A percentile compares a stretch with the other conserved stretches of the same genome.
phyloP scores from a whole-genome alignment of 139 green algal species.

The Chlorella sorokiniana region DNA sequence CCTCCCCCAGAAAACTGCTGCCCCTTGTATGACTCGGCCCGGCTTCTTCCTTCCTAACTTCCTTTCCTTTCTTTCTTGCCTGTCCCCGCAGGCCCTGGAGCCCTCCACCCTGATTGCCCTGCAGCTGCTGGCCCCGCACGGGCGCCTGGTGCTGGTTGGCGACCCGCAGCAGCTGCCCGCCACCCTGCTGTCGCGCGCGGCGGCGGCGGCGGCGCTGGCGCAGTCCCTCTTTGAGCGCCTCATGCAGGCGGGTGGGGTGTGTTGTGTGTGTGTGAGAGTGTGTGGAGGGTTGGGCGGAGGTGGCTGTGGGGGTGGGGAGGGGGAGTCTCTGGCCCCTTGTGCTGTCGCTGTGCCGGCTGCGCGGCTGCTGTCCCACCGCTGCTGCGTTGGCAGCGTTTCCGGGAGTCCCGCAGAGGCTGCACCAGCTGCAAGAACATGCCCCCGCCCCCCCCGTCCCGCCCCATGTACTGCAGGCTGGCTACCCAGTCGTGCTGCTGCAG shows the following conservation, averaged over 20 bases:
- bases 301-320: background rate
- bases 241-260: constrained; percentile 38
- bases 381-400: too few species aligned
- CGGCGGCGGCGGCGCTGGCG: constrained; percentile 65
- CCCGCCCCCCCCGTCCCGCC: background rate
- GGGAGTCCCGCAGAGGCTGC: too few species aligned
- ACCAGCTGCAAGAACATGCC: too few species aligned
- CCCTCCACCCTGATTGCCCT: constrained; percentile 57
- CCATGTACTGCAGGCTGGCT: constrained; percentile 54
- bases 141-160: constrained; percentile 78
- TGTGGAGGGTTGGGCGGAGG: background rate
- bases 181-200: constrained; percentile 74
- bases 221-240: constrained; percentile 87
- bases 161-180: constrained; percentile 94
- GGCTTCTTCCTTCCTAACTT: constrained; percentile 44
- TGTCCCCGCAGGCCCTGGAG: constrained; percentile 74
- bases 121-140: constrained; percentile 49
- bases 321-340: too few species aligned
- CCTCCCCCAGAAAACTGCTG: too few species aligned
- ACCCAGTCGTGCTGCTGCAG: constrained; percentile 75
- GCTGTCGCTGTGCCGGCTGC: too few species aligned
- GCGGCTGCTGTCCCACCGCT: too few species aligned
- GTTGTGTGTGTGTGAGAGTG: too few species aligned
- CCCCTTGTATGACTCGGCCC: too few species aligned
- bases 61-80: constrained; percentile 76